phyloP scores from a whole-genome alignment of 2,329 filamentous ascomycete genomes.

The Stachybotrys chartarum region DNA sequence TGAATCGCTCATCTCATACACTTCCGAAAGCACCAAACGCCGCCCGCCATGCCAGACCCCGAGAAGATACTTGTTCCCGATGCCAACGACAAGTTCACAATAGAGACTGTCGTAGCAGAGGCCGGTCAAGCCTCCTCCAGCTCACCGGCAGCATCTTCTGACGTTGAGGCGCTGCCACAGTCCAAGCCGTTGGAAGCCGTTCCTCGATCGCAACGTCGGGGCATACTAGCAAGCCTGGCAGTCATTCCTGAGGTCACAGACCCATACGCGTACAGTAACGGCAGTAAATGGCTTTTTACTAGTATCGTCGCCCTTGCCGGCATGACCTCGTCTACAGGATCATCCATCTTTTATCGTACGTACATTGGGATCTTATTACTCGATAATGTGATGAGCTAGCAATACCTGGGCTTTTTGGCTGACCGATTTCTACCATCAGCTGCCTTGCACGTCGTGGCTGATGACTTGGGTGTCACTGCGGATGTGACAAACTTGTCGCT shows the following conservation, averaged over 20 bases:
- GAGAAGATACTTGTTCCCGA: no score
- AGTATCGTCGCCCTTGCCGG: constrained; percentile 70
- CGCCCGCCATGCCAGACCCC: no score
- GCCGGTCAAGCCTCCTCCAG: no score
- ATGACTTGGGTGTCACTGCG: constrained; percentile 50
- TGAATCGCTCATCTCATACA: no score
- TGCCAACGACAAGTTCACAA: no score
- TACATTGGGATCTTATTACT: constrained; percentile 9
- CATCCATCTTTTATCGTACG: constrained; percentile 74
- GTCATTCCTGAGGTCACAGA: constrained; percentile 73
- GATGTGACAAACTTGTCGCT: constrained; percentile 67
- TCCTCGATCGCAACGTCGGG: constrained; percentile 49
- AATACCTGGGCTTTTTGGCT: background rate
- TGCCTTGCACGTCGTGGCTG: constrained; percentile 54
- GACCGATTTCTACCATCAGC: constrained; percentile 35
- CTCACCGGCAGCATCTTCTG: no score
- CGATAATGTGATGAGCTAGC: background rate
- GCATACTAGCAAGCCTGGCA: constrained; percentile 63
- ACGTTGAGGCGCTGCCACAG: no score
- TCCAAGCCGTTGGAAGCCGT: constrained; percentile 22
- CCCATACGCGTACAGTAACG: constrained; percentile 64
- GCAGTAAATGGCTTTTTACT: constrained; percentile 81
- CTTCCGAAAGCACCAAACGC: no score
- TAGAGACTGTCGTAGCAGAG: no score
- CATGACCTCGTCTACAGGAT: constrained; percentile 74